Evolutionary conservation across 148 eudicot genomes (phyloP).

Genomic region (Arbutus unedo): DNA sequence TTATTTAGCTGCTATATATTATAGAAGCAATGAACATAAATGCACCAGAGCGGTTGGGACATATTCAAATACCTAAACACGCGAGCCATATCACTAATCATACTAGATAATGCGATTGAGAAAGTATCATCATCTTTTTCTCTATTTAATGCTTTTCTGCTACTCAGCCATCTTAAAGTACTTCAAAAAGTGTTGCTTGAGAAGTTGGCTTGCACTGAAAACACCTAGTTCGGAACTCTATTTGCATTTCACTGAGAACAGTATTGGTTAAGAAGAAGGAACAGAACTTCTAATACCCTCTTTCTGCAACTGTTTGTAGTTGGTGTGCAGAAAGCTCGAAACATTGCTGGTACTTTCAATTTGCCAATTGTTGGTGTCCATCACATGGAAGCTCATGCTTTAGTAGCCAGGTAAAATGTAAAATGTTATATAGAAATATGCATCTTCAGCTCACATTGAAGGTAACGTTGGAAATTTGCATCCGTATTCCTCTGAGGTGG

Average conservation of each 20-base stretch:
- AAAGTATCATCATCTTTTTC: not conserved
- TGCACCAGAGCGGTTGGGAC: no score
- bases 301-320: conserved; percentile 46
- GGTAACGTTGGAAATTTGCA: not conserved
- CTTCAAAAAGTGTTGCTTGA: not conserved
- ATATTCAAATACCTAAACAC: no score
- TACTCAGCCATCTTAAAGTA: not conserved
- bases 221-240: not conserved
- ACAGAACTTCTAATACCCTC: not conserved
- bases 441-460: not conserved
- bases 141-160: conserved; percentile 4
- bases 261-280: not conserved
- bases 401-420: conserved; percentile 73
- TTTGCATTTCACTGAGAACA: not conserved
- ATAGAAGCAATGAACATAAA: no score
- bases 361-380: conserved; percentile 90
- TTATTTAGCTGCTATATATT: no score
- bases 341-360: conserved; percentile 64
- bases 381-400: conserved; percentile 99
- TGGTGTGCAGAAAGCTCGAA: conserved; percentile 94
- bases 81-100: not conserved
- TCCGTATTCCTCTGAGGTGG: not conserved
- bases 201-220: not conserved
- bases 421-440: not conserved
- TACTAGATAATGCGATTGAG: not conserved